Conservation (phyloP, 345 rosid genomes). For the Fremontodendron californicum region DNA sequence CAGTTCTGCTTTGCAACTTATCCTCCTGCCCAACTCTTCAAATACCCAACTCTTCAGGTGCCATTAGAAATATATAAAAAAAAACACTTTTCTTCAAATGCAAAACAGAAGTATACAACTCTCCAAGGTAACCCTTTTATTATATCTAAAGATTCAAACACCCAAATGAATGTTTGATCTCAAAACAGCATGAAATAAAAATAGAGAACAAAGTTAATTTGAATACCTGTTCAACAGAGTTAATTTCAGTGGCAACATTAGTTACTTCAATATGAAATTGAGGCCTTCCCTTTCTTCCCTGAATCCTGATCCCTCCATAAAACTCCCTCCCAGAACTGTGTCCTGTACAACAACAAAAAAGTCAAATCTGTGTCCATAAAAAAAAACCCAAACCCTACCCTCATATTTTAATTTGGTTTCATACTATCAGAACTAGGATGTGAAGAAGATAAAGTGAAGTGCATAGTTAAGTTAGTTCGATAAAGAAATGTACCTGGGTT, state of each 20-base stretch:
- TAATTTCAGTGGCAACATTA: constrained; percentile 74
- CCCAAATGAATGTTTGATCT: background rate
- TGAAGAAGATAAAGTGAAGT: background rate
- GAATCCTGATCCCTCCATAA: constrained; percentile 44
- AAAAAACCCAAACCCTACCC: constrained; percentile 23
- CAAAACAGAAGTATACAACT: too few species aligned
- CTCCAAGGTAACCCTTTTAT: too few species aligned
- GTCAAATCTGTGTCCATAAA: background rate
- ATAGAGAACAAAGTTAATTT: constrained; percentile 14
- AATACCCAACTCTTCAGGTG: background rate
- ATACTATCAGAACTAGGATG: background rate
- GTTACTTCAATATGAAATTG: constrained; percentile 51
- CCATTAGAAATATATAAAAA: background rate
- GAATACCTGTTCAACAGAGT: constrained; percentile 64
- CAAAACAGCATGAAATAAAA: background rate
- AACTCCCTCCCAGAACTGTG: constrained; percentile 37
- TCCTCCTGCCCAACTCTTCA: background rate
- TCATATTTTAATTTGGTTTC: background rate
- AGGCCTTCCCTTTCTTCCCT: constrained; percentile 49
- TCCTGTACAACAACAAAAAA: constrained; percentile 37
- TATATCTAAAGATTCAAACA: too few species aligned
- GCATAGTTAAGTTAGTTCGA: background rate
- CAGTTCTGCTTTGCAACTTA: background rate
- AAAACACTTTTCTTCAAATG: background rate
- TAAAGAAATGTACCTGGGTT: constrained; percentile 33